Evolutionary conservation across 768 basidiomycete genomes (phyloP), one percentile per base, ranked within the genome.

Genomic region (Auricularia cornea): DNA sequence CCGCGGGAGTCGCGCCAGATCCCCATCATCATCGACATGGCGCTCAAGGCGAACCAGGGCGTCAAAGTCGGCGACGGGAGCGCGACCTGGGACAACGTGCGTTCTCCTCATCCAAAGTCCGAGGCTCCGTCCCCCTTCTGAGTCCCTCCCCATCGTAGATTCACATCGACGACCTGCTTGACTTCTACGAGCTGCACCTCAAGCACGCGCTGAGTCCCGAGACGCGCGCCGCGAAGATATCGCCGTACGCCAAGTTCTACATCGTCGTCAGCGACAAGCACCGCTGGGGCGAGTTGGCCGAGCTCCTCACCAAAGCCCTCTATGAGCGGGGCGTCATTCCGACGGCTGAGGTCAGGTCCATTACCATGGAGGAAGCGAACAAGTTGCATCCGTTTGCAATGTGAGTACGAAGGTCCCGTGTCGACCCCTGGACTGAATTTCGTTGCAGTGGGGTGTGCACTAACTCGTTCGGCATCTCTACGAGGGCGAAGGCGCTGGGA

Each of bases 181-280:
- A 62, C 29, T 35, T 62, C 20, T 62, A 62, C 48, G 18, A 51
- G 44, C n/a, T 62, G n/a, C 44, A 52, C 18, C 14, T 62, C 1
- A 20, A 62, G 61, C 6, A 54, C 8, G 61, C 61, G 31, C 29
- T 62, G 38, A 48, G 44, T 18, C 44, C 44, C 1, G 44, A 29
- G 28, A 31, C 61, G 31, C 44, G 44, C 3, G 61, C 48, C 31
- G 18, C n/a, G 44, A 62, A 48, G 44, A 26, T 29, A 14, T 51
- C 44, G n/a, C 61, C 61, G 44, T 62, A 62, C 40, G 28, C 61
- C 3, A 62, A 62, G 23, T 62, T 62, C 31, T 62, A 51, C 31
- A 44, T 29, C 28, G 41, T 35, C 18, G 52, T 30, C 28, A 52
- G 48, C 29, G 52, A 52, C 29, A 31, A 26, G 44, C 61, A 62